Evolutionary conservation across 2,329 filamentous ascomycete species (phyloP).

Genomic region (Aspergillus transmontanensis): DNA sequence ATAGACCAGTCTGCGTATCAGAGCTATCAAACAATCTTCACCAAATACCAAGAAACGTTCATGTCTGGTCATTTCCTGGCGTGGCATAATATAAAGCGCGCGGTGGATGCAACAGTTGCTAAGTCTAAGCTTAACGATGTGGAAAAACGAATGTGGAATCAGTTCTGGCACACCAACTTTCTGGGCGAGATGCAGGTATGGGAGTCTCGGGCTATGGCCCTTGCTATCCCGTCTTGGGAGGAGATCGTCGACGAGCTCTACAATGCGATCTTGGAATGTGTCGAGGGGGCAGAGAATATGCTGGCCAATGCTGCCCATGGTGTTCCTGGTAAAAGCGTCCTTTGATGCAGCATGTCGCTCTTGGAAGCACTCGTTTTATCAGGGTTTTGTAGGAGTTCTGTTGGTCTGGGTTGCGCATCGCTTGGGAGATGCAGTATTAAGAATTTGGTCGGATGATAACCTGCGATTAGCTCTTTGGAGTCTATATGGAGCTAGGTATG

Average conservation of each 20-base stretch:
- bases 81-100: constrained; percentile 20
- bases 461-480: neutral
- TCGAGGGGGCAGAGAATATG: constrained; percentile 25
- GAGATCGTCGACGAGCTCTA: constrained; percentile 29
- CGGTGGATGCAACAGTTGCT: constrained; percentile 15
- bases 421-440: neutral
- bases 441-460: neutral
- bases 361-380: neutral
- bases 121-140: constrained; percentile 13
- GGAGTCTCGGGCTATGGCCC: constrained; percentile 24
- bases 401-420: neutral
- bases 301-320: neutral
- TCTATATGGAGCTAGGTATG: neutral
- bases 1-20: constrained; percentile 27
- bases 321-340: too few relatives aligned
- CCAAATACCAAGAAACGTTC: constrained; percentile 9
- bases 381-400: neutral
- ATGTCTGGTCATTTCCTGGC: constrained; percentile 12
- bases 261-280: constrained; percentile 25
- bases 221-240: constrained; percentile 31
- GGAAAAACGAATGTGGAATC: constrained; percentile 22
- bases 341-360: neutral
- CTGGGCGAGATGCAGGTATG: constrained; percentile 29
- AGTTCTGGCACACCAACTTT: constrained; percentile 30
- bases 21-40: constrained; percentile 12